These are phyloP conservation scores for Trichothecium sympodiale DNA, from an alignment of 2,329 filamentous ascomycete genomes.

Conservation along the genomic window DNA sequence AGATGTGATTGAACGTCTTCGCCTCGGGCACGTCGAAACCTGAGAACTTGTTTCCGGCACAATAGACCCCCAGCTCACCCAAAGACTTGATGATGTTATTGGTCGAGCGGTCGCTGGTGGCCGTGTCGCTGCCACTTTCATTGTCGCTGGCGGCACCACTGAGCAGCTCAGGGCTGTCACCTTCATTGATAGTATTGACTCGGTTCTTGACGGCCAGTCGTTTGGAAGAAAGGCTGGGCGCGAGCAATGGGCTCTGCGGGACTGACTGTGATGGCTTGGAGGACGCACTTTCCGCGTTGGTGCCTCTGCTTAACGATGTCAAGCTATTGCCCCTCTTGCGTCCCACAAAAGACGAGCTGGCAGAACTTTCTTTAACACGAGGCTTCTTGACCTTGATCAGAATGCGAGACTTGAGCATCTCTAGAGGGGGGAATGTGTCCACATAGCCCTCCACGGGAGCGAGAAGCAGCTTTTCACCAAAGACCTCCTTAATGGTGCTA, in stretches of 20 bases:
- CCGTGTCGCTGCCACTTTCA: slow-evolving; percentile 54
- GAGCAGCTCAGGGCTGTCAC: slow-evolving; percentile 34
- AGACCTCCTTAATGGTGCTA: slow-evolving; percentile 74
- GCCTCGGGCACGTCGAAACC: slow-evolving; percentile 71
- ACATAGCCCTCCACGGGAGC: slow-evolving; percentile 61
- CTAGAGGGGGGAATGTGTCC: slow-evolving; percentile 68
- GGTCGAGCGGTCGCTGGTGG: slow-evolving; percentile 45
- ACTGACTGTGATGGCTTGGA: slow-evolving; percentile 38
- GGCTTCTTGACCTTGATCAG: slow-evolving; percentile 87
- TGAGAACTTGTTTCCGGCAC: slow-evolving; percentile 66
- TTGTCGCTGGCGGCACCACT: slow-evolving; percentile 68
- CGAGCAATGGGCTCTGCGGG: slow-evolving; percentile 42
- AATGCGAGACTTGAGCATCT: slow-evolving; percentile 72
- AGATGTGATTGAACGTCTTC: slow-evolving; percentile 85
- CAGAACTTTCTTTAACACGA: slow-evolving; percentile 28
- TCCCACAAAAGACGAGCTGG: slow-evolving; percentile 22
- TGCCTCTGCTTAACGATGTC: slow-evolving; percentile 55
- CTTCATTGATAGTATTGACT: slow-evolving; percentile 47
- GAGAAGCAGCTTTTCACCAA: slow-evolving; percentile 68
- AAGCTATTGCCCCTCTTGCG: slow-evolving; percentile 57
- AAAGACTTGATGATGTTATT: slow-evolving; percentile 82
- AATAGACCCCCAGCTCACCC: slow-evolving; percentile 74
- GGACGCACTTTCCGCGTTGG: slow-evolving; percentile 43
- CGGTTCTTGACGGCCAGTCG: slow-evolving; percentile 37
- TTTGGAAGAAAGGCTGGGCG: slow-evolving; percentile 38